A percentile compares a stretch with the other conserved stretches of the same genome.
These are phyloP conservation scores for Chaetomiaceae sp. DNA, from an alignment of 2,329 filamentous ascomycete species.

Conservation along the genomic window DNA sequence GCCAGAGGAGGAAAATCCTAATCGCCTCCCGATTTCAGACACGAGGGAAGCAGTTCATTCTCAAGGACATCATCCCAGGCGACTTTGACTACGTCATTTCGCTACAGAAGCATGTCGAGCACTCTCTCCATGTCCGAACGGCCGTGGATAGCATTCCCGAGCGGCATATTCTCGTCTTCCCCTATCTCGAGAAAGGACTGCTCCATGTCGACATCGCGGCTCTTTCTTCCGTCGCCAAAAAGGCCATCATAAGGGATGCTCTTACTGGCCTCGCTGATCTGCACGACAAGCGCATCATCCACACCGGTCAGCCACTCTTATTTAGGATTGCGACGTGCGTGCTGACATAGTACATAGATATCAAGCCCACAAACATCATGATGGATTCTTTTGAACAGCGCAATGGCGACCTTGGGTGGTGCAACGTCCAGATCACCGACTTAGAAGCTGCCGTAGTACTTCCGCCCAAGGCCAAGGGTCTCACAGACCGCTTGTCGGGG, in stretches of 20 bases:
- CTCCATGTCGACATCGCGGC: conserved; percentile 18
- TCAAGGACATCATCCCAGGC: conserved; percentile 20
- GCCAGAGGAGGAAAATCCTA: conserved; percentile 6
- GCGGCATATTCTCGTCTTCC: conserved; percentile 18
- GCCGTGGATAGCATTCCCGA: conserved; percentile 20
- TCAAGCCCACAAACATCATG: conserved; percentile 22
- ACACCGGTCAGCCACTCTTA: conserved; percentile 15
- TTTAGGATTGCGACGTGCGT: background rate
- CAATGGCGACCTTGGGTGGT: conserved; percentile 13
- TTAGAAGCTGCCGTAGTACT: conserved; percentile 18
- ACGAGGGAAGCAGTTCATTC: conserved; percentile 18
- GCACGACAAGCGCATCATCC: conserved; percentile 18
- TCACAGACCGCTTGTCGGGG: conserved; percentile 18
- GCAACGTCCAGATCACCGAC: conserved; percentile 21
- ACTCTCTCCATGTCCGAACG: conserved; percentile 19
- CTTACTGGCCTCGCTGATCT: conserved; percentile 17
- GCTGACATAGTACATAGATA: conserved; percentile 17
- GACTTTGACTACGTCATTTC: conserved; percentile 16
- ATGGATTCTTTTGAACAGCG: conserved; percentile 17
- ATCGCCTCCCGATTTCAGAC: conserved; percentile 13
- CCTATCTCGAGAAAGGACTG: conserved; percentile 18
- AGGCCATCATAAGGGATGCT: conserved; percentile 16
- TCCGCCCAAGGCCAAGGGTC: conserved; percentile 18
- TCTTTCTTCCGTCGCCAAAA: conserved; percentile 17
- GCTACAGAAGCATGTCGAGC: conserved; percentile 19